Conservation (phyloP, 1,139 yeast species). For the Pichia sp. region DNA sequence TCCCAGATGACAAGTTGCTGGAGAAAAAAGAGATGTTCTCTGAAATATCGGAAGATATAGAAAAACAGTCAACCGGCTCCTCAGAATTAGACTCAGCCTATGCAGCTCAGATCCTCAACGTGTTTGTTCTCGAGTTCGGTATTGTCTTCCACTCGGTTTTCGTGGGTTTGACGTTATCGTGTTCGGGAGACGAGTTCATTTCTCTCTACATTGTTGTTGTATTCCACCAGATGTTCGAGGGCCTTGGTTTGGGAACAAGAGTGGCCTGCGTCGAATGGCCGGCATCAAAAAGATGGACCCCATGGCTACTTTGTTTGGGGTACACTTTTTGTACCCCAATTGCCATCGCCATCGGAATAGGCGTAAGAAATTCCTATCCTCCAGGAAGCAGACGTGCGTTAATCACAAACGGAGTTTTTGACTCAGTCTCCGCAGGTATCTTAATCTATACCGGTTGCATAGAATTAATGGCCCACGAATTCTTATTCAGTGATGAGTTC, state of each 20-base stretch:
- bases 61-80: constrained; percentile 8
- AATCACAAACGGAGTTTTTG: constrained; percentile 74
- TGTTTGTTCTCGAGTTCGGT: constrained; percentile 52
- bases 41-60: constrained; percentile 6
- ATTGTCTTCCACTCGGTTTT: constrained; percentile 53
- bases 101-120: constrained; percentile 44
- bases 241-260: constrained; percentile 85
- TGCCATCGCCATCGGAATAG: constrained; percentile 80
- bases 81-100: constrained; percentile 25
- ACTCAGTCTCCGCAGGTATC: constrained; percentile 81
- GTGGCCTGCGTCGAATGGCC: constrained; percentile 74
- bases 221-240: constrained; percentile 92
- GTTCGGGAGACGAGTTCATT: constrained; percentile 63
- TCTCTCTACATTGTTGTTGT: constrained; percentile 77
- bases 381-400: constrained; percentile 55
- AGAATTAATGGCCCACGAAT: constrained; percentile 86
- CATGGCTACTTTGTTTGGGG: constrained; percentile 25
- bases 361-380: constrained; percentile 64
- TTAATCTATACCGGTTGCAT: constrained; percentile 81
- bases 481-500: constrained; percentile 63
- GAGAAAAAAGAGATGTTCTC: constrained; percentile 1
- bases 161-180: constrained; percentile 49
- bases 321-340: constrained; percentile 79
- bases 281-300: constrained; percentile 27
- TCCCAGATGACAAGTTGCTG: not conserved